These are phyloP conservation scores for Scutellaria baicalensis DNA, from an alignment of 257 asterid genomes.

Conservation along the genomic window DNA sequence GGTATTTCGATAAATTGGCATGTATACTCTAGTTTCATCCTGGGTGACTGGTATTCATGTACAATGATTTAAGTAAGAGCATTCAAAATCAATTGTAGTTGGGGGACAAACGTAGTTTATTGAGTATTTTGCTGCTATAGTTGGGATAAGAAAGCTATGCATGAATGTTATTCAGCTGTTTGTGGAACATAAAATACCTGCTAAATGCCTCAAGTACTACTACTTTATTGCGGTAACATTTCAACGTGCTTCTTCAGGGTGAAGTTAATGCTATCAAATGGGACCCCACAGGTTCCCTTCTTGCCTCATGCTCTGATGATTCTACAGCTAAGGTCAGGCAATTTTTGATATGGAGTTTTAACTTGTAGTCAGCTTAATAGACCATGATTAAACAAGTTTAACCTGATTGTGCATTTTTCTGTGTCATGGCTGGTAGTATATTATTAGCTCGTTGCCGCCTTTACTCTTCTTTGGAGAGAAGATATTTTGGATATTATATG, in stretches of 20 bases:
- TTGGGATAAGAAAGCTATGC: background rate
- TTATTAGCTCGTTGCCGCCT: background rate
- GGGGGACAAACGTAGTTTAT: background rate
- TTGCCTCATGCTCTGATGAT: conserved; percentile 98
- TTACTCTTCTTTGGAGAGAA: background rate
- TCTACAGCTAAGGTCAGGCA: conserved; percentile 79
- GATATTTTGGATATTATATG: background rate
- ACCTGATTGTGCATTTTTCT: background rate
- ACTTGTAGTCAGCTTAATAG: background rate
- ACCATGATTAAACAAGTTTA: background rate
- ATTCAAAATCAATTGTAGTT: background rate
- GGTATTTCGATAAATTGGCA: background rate
- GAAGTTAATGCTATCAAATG: conserved; percentile 98
- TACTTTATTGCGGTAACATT: conserved; percentile 7
- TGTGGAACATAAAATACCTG: background rate
- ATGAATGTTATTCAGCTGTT: background rate
- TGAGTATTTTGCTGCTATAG: background rate
- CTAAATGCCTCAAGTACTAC: background rate
- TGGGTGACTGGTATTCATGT: background rate
- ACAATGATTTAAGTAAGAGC: background rate
- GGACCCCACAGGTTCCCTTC: conserved; percentile 88
- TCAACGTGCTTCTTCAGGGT: conserved; percentile 43
- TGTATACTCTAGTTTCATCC: background rate
- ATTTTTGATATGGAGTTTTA: conserved; percentile 1
- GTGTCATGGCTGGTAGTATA: background rate